These are phyloP conservation scores for Umbelopsis ramanniana DNA, from an alignment of 192 early-diverging fungal species.

Conservation along the genomic window DNA sequence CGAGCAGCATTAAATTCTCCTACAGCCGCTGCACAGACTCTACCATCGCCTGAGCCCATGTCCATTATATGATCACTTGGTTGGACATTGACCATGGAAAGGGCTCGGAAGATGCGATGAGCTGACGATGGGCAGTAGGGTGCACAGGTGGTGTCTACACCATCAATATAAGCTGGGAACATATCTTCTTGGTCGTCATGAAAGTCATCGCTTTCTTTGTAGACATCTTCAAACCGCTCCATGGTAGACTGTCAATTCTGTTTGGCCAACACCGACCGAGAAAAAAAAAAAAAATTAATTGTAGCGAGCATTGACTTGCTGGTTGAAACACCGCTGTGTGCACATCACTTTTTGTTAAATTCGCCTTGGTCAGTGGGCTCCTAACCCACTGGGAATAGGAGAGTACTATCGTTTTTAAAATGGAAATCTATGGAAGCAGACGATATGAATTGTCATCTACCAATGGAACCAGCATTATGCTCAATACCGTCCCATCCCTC, in stretches of 20 bases:
- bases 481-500: too few species aligned
- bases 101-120: conserved; percentile 48
- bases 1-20: conserved; percentile 40
- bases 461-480: too few species aligned
- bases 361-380: too few species aligned
- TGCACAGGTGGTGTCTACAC: conserved; percentile 55
- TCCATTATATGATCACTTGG: conserved; percentile 51
- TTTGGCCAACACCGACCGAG: background rate
- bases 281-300: background rate
- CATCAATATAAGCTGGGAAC: conserved; percentile 59
- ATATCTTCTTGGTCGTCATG: conserved; percentile 28
- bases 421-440: too few species aligned
- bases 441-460: too few species aligned
- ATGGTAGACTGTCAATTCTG: background rate
- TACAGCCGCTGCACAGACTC: conserved; percentile 57
- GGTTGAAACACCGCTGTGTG: too few species aligned
- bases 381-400: too few species aligned
- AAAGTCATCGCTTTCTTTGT: conserved; percentile 15
- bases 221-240: conserved; percentile 9
- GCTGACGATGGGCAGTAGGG: conserved; percentile 64
- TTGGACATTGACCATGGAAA: conserved; percentile 49
- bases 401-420: too few species aligned
- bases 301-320: background rate
- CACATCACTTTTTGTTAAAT: too few species aligned
- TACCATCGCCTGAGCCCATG: conserved; percentile 65